Evolutionary conservation across 106 monocot genomes (phyloP).

Genomic region (Amphibolis antarctica): DNA sequence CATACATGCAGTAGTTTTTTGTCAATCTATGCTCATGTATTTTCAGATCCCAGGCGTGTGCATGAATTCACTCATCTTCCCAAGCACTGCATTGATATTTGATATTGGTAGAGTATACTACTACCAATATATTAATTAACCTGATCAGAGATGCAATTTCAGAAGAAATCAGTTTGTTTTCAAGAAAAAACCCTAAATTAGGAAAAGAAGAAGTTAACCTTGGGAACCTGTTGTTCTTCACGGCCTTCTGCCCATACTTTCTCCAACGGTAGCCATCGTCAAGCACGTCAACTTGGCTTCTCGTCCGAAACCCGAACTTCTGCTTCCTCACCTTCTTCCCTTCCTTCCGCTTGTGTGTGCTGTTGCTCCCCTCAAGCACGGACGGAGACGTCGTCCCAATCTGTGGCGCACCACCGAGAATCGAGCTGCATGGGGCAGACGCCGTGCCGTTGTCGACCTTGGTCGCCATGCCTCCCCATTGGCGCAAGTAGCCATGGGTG

Average conservation of each 20-base stretch:
- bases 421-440: background rate
- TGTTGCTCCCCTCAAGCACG: background rate
- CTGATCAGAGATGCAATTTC: no score
- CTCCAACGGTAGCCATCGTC: slow-evolving; percentile 97
- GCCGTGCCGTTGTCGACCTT: no score
- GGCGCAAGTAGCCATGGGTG: no score
- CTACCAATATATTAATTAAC: no score
- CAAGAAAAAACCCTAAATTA: background rate
- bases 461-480: no score
- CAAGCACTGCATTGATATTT: no score
- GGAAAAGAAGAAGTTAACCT: slow-evolving; percentile 25
- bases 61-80: no score
- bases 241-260: slow-evolving; percentile 94
- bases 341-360: background rate
- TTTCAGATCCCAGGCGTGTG: no score
- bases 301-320: slow-evolving; percentile 65
- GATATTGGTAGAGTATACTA: no score
- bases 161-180: background rate
- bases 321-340: slow-evolving; percentile 54
- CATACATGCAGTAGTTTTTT: no score
- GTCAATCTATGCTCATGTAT: no score
- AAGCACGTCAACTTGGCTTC: slow-evolving; percentile 88
- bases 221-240: slow-evolving; percentile 90
- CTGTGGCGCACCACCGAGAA: background rate
- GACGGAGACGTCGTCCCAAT: background rate